A percentile compares a stretch with the other conserved stretches of the same genome.
Conservation (phyloP, 371 early-diverging fungal species). For the Dichotomocladium elegans region DNA sequence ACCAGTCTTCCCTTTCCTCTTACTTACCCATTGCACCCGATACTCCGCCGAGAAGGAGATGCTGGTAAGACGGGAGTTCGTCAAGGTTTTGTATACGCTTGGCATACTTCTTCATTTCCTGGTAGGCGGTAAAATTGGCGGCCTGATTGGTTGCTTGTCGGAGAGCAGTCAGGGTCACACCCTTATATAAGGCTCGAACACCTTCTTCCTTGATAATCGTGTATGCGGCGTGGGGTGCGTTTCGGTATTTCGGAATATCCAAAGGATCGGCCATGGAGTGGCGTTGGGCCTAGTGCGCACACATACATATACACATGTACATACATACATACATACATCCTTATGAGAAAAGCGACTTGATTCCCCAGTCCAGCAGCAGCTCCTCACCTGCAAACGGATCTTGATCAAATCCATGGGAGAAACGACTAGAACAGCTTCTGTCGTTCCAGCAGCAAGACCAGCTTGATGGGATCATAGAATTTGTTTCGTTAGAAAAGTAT, state of each 20-base stretch:
- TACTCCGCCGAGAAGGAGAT: constrained; percentile 77
- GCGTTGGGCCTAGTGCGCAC: constrained; percentile 85
- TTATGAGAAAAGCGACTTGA: too few species aligned
- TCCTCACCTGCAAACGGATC: constrained; percentile 81
- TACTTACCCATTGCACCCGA: constrained; percentile 79
- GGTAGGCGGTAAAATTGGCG: constrained; percentile 97
- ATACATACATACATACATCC: too few species aligned
- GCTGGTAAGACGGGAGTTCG: constrained; percentile 85
- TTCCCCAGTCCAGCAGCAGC: background rate
- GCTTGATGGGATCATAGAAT: constrained; percentile 46
- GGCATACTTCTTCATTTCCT: constrained; percentile 77
- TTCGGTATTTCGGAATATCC: constrained; percentile 95
- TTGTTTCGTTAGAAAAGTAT: background rate
- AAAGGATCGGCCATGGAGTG: constrained; percentile 96
- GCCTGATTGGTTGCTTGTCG: constrained; percentile 98
- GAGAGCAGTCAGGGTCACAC: constrained; percentile 90
- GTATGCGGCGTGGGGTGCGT: constrained; percentile 90
- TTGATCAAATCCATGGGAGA: constrained; percentile 98
- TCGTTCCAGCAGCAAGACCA: constrained; percentile 93
- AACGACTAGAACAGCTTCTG: constrained; percentile 92
- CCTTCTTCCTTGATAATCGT: constrained; percentile 95
- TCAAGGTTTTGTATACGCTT: constrained; percentile 67
- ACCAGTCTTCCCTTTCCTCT: too few species aligned
- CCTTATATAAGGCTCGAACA: constrained; percentile 85
- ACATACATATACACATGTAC: too few species aligned